Evolutionary conservation across 345 rosid species (phyloP).

Genomic region (Isatis tinctoria): DNA sequence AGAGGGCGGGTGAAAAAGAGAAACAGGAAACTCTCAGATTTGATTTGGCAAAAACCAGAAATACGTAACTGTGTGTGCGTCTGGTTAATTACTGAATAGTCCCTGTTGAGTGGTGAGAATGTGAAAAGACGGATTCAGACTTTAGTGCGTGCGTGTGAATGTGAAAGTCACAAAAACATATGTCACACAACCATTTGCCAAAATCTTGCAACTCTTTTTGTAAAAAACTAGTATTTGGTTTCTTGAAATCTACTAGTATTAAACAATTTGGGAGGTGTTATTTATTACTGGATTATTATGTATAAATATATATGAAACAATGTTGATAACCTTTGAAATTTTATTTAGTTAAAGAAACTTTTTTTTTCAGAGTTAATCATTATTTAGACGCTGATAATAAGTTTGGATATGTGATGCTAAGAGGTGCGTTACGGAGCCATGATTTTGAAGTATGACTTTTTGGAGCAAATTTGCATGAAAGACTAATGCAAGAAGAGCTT

Average conservation of each 20-base stretch:
- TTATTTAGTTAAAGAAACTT: background rate
- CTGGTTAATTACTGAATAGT: conserved; percentile 5
- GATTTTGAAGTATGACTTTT: conserved; percentile 21
- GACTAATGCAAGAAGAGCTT: conserved; percentile 4
- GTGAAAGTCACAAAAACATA: conserved; percentile 5
- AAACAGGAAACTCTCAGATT: conserved; percentile 17
- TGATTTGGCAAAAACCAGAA: background rate
- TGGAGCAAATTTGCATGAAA: conserved; percentile 17
- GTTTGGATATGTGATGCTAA: background rate
- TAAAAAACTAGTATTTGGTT: background rate
- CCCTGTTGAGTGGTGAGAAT: background rate
- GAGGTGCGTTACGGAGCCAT: conserved; percentile 11
- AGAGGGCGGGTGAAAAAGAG: conserved; percentile 19
- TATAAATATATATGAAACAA: too few relatives aligned
- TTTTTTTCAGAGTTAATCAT: background rate
- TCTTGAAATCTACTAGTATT: background rate
- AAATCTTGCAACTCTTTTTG: background rate
- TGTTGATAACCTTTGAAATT: too few relatives aligned
- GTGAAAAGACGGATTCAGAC: background rate
- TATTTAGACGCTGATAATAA: background rate
- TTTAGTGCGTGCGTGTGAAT: conserved; percentile 11
- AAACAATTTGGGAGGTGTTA: too few relatives aligned
- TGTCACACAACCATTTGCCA: background rate
- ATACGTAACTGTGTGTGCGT: background rate
- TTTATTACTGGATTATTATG: too few relatives aligned